Base-by-base conservation (phyloP, 305 asterid genomes). In the Fraxinus latifolia region DNA sequence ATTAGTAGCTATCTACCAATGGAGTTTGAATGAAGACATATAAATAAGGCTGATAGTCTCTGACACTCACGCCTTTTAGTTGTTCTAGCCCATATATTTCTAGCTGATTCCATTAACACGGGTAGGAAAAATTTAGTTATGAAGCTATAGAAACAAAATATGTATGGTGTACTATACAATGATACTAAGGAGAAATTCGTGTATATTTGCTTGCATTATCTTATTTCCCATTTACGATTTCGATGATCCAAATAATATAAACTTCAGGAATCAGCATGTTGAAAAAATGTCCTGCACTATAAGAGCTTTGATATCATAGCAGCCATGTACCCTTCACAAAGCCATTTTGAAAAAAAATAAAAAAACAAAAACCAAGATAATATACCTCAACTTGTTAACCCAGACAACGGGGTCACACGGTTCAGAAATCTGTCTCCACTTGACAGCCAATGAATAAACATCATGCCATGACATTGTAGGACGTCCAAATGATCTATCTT, bases 351-450 rank as follows among this genome's bases (percentile, higher is more conserved):
- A 36, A 36, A 36, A 37, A 36, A 37, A 1, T 80, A 82, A 37
- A 37, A 36, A 39, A 39, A 36, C 1, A 36, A 11, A 39, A 39
- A 2, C 79, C 73, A 39, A 75, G 44, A 74, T 76, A 81, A 79
- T 79, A 74, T 89, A 96, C 99, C 99, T 93, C 85, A 94, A 86
- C 88, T 93, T 96, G 87, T 94, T 94, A 84, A 94, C 89, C 99
- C 99, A 96, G 77, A 94, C 95, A 84, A 94, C 92, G 25, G 98
- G 97, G 85, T 96, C 98, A 83, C 98, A 92, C 25, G 99, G 99
- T 86, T 96, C 99, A 80, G 99, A 96, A 67, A 96, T 94, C 89
- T 96, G 99, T 87, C 99, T 93, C 99, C 99, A 96, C 88, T 93
- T 94, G 82, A 94, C 97, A 68, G 99, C 98, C 89, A 93, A 70